Base-by-base conservation (phyloP, 106 monocot species). In the Narthecium ossifragum region DNA sequence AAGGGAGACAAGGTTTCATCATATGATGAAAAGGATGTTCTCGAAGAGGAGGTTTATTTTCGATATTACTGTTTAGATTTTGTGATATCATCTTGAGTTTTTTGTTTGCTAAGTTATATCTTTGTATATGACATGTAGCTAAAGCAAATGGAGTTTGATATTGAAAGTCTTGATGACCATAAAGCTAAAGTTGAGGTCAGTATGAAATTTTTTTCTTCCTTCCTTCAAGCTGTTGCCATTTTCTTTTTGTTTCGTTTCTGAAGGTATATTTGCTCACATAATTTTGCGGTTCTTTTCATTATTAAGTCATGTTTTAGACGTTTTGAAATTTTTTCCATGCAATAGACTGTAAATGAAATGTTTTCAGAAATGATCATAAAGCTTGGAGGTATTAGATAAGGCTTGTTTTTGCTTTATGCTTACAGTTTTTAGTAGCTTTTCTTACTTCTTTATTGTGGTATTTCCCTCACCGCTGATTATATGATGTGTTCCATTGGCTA, bases 101-200 rank as follows among this genome's bases (percentile, higher is more conserved):
- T 59, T 32, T 37, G 4, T 8, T 20, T 15, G 11, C 7, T 31
- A 20, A 31, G 37, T 57, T 26, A 56, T 31, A 6, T n/a, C 30
- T 43, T 12, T 55, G 0, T 53, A 11, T 26, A 22, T 11, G 29
- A 33, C 63, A 11, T 62, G 62, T 61, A 84, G 84, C 55, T 84
- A 51, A 84, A 73, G 59, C 59, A 76, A 32, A 26, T 61, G 24
- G 57, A 68, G 48, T 26, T 58, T 18, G 71, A 79, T 34, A 73
- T 84, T 69, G 75, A 76, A 38, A 67, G 30, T 26, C 71, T 84
- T 51, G 72, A 80, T 40, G 84, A 84, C 22, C 53, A 84, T 34
- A 84, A 84, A 72, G 55, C 63, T 47, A 63, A 69, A 18, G 57
- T 75, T 20, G 67, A 72, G 84, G 84, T 84, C 21, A 27, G 33